Base-by-base conservation (phyloP, 805 yeast genomes). In the Isabelozyma gotoi region DNA sequence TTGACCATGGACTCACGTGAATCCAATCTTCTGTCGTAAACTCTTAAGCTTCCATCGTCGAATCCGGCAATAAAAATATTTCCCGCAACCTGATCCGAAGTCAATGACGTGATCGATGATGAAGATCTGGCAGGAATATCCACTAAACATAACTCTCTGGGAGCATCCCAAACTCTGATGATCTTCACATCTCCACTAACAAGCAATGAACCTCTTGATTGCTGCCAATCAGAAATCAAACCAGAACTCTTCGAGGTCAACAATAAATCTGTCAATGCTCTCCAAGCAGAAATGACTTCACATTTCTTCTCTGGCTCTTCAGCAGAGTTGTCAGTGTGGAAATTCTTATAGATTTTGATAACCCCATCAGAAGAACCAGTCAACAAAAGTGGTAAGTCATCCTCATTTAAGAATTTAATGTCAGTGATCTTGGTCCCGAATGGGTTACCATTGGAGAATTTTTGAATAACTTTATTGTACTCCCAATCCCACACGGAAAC, bases 61-160 rank as follows among this genome's bases (percentile, higher is more conserved):
- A 92, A 94, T 0, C 99, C 99, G 7, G 95, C 91, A 33, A 88
- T 83, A 53, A 94, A 81, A 1, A 89, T 75, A 54, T 92, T 84
- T 14, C 99, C 98, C 0, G 96, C 88, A 7, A 94, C 92, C 59
- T 92, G 97, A 59, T 94, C 99, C 0, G 97, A 89, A 0, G 98
- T 91, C 41, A 94, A 68, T 0, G 95, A 77, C 0, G 96, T 86
- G 40, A 94, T 85, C n/a, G 92, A 82, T 15, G 92, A 82, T 0
- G 96, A 82, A 0, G 96, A 88, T 44, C 97, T 76, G 0, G 96
- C 95, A 0, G 98, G 97, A 39, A 94, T 85, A 55, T 90, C 97
- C 14, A 81, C 80, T 38, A 88, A 75, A 57, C 96, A 85, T 40
- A 85, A 73, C 58, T 94, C 99, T 29, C 97, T 73, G 10, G 96